Evolutionary conservation across 2,329 filamentous ascomycete genomes (phyloP).

Genomic region (Neophaeococcomyces mojaviensis): DNA sequence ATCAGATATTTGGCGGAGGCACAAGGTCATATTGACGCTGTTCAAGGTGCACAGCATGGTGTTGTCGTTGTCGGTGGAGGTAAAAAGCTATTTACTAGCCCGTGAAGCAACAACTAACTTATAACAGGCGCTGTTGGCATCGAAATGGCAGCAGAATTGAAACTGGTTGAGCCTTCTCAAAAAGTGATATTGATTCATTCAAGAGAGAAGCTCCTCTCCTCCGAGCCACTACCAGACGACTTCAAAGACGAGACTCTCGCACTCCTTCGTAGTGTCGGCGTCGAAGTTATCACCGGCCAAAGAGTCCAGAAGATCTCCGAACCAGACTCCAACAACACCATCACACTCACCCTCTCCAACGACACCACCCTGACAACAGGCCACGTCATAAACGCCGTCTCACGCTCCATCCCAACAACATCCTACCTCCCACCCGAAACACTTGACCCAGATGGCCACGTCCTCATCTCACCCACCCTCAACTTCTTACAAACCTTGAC

Average conservation of each 20-base stretch:
- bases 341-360: conserved; percentile 49
- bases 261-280: conserved; percentile 54
- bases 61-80: conserved; percentile 70
- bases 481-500: conserved; percentile 48
- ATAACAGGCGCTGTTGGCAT: conserved; percentile 74
- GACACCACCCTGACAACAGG: conserved; percentile 54
- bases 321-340: conserved; percentile 28
- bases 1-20: conserved; percentile 59
- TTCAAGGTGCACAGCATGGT: conserved; percentile 47
- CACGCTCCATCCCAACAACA: conserved; percentile 55
- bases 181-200: conserved; percentile 71
- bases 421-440: conserved; percentile 52
- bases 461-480: conserved; percentile 55
- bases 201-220: conserved; percentile 60
- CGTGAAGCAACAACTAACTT: no score
- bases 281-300: conserved; percentile 57
- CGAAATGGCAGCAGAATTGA: conserved; percentile 74
- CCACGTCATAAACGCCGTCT: conserved; percentile 63
- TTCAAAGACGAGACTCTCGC: conserved; percentile 57
- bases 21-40: conserved; percentile 50
- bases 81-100: no score
- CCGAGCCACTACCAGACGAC: conserved; percentile 63
- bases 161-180: conserved; percentile 55
- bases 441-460: conserved; percentile 57
- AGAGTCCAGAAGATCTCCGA: conserved; percentile 39